These are phyloP conservation scores for Priceomyces melissophilus DNA, from an alignment of 805 yeast species.

Conservation along the genomic window DNA sequence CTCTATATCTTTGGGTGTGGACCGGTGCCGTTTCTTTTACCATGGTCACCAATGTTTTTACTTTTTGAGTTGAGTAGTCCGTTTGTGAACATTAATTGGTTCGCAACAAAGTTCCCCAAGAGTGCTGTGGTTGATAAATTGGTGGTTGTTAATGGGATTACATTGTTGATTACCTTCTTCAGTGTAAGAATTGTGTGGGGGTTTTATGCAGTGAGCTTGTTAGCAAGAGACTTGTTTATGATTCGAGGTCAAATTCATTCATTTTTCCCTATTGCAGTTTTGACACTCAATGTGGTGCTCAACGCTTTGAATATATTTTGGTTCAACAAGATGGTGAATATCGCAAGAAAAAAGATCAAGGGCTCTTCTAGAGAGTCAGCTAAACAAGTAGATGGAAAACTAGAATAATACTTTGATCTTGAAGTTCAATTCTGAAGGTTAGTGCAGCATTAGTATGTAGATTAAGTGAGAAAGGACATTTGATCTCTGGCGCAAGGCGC, in stretches of 20 bases:
- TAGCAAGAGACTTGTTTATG: slow-evolving; percentile 46
- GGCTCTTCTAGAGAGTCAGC: slow-evolving; percentile 13
- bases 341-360: slow-evolving; percentile 54
- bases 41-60: slow-evolving; percentile 79
- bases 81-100: slow-evolving; percentile 93
- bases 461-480: too few species aligned
- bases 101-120: slow-evolving; percentile 69
- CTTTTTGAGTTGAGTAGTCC: slow-evolving; percentile 90
- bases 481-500: too few species aligned
- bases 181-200: slow-evolving; percentile 84
- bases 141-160: slow-evolving; percentile 68
- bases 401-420: slow-evolving; percentile 10
- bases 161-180: slow-evolving; percentile 69
- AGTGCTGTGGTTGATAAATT: slow-evolving; percentile 55
- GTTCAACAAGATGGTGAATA: slow-evolving; percentile 80
- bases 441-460: too few species aligned
- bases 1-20: slow-evolving; percentile 65
- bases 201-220: slow-evolving; percentile 57
- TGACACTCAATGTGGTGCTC: slow-evolving; percentile 58
- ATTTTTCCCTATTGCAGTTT: slow-evolving; percentile 46
- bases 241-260: slow-evolving; percentile 44
- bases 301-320: slow-evolving; percentile 72
- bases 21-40: slow-evolving; percentile 70
- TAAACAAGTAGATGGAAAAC: slow-evolving; percentile 14
- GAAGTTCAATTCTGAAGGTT: too few species aligned